Evolutionary conservation across 495 filamentous ascomycete genomes (phyloP), one percentile per base, ranked within the genome.

Genomic region (Aspergillus egyptiacus): DNA sequence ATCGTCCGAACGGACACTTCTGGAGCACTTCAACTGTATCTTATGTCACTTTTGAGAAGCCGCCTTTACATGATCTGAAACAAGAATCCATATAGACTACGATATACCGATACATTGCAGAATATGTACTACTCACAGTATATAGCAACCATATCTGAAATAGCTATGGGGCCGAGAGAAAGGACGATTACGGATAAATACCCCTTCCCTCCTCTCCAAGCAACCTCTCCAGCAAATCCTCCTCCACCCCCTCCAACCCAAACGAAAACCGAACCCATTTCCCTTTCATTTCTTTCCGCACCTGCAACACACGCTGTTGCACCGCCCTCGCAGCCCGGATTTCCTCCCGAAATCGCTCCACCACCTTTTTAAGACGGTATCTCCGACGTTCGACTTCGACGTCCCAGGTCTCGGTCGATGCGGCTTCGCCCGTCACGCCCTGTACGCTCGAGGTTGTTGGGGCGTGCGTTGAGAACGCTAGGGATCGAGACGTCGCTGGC

Each of bases 261-360:
- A 64, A 60, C 1, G 59, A 65, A 17, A 64, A 64, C 31, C 63
- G 56, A 2, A 70, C 53, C 67, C 69, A 72, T 51, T 72, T 74
- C 17, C 65, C 69, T 13, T 53, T 52, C 1, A 46, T 59, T 11
- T 65, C 61, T 28, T 48, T 62, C 17, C 71, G 46, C 5, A 58
- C 46, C 30, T 34, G 45, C 20, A 58, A 50, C n/a, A 74, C 55
- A 13, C 56, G 55, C 25, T 46, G 58, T 25, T 61, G 53, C 5
- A 70, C 63, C 2, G 46, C 54, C 32, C 53, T 48, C 0, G 67
- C 64, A 27, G 48, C 48, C 2, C 39, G 41, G 6, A 68, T 17
- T 2, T 44, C 51, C 23, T 60, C 54, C 0, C 52, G 51, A 33
- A 57, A 66, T n/a, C 47, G 50, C 23, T 64, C 41, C 2, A 62